Evolutionary conservation across 192 early-diverging fungal genomes (phyloP), one percentile per base, ranked within the genome.

Genomic region (Coemansia sp.): DNA sequence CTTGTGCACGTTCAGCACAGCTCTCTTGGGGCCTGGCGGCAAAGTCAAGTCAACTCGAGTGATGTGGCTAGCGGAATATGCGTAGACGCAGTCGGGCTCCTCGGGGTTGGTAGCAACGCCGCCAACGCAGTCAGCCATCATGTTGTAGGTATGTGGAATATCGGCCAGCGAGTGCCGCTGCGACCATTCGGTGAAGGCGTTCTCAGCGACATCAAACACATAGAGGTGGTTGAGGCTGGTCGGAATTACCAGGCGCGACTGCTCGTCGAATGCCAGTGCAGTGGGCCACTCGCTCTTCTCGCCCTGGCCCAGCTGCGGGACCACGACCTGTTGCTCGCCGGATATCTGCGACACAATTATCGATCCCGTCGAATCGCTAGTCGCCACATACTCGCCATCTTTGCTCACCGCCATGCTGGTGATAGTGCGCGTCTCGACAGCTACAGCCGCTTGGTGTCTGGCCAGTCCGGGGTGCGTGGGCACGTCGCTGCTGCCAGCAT

Each of bases 161-260:
- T 65, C 36, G 5, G 74, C 66, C 39, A 90, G 71, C 34, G 90
- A 88, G 71, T 93, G 86, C 66, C 87, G 80, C 53, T 86, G 78
- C 16, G 94, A 95, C 97, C 97, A 98, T 61, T 92, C 87, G 3
- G 92, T 91, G 50, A 94, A 81, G 22, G 81, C 83, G n/a, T 90
- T 81, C 15, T 72, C 64, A 40, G 88, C 83, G 18, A 90, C 87
- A 66, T 98, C 92, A 75, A 79, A 85, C 36, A 73, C 75, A 71
- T 87, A 94, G 36, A 96, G 65, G 74, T 89, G 94, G 80, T 96
- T 91, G 66, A 89, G 88, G 72, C 93, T 94, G 18, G 85, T 88
- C 1, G 74, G 65, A n/a, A 84, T 58, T 36, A 79, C 69, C 70
- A 84, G 71, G 61, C 73, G 62, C 55, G 66, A 65, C 31, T 41